These are phyloP conservation scores for Lagerstroemia speciosa DNA, from an alignment of 345 rosid genomes.

Conservation along the genomic window DNA sequence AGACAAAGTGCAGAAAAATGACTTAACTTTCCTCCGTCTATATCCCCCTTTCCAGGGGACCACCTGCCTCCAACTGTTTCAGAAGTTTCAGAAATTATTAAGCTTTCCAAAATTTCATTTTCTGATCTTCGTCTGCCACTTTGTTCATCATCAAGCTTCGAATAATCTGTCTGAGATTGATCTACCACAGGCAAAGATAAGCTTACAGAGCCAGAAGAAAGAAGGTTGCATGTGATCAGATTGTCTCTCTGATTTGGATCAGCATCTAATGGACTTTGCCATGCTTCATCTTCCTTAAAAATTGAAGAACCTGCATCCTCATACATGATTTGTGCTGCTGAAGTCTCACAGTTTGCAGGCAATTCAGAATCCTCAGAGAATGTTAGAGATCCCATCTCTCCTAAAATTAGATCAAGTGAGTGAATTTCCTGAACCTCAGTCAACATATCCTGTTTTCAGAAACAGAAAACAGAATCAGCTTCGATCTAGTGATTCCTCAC, in stretches of 20 bases:
- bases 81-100: not conserved
- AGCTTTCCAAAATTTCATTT: slow-evolving; percentile 1
- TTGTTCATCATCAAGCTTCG: slow-evolving; percentile 3
- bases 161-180: slow-evolving; percentile 1
- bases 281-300: slow-evolving; percentile 7
- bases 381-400: slow-evolving; percentile 26
- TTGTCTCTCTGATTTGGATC: not conserved
- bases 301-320: slow-evolving; percentile 7
- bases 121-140: not conserved
- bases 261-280: not conserved
- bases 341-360: slow-evolving; percentile 19
- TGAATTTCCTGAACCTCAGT: slow-evolving; percentile 19
- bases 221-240: not conserved
- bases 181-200: not conserved
- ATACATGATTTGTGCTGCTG: slow-evolving; percentile 20
- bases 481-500: not conserved
- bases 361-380: slow-evolving; percentile 30
- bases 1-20: slow-evolving; percentile 1
- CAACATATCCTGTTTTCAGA: not conserved
- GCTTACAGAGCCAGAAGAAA: not conserved
- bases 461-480: not conserved
- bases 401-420: slow-evolving; percentile 29
- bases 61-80: slow-evolving; percentile 3
- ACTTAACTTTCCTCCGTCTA: not conserved
- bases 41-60: not conserved